Percentiles rank a stretch among this genome's conserved stretches.
phyloP scores from a whole-genome alignment of 1,284 basidiomycete genomes.

The Leccinum griseonigrum region DNA sequence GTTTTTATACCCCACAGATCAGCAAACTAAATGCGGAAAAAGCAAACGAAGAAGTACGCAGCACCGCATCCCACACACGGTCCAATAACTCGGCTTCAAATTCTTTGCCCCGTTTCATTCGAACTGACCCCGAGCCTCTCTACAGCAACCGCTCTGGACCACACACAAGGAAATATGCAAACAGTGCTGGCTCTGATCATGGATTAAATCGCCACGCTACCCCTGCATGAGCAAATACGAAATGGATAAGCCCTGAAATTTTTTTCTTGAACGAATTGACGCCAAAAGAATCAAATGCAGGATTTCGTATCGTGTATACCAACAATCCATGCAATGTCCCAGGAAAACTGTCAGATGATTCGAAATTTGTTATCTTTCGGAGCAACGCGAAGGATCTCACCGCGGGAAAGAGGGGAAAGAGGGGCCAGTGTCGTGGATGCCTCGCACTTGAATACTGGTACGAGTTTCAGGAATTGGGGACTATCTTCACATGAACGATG shows the following conservation, averaged over 20 bases:
- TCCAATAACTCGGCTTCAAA: background rate
- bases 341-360: background rate
- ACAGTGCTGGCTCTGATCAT: background rate
- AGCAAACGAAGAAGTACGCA: background rate
- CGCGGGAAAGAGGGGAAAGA: background rate
- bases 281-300: background rate
- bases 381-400: background rate
- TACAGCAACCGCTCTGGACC: background rate
- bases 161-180: background rate
- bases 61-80: background rate
- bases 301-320: background rate
- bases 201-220: background rate
- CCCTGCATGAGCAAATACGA: background rate
- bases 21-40: background rate
- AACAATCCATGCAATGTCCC: background rate
- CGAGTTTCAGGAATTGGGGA: background rate
- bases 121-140: background rate
- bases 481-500: background rate
- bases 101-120: background rate
- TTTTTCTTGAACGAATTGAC: background rate
- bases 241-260: background rate
- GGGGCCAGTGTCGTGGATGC: background rate
- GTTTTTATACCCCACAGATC: slow-evolving; percentile 18
- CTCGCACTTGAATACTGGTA: background rate
- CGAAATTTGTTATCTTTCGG: background rate